Percentiles rank a stretch among this genome's conserved stretches.
Evolutionary conservation across 2,329 filamentous ascomycete species (phyloP).

Genomic region (Clarireedia homoeocarpa): DNA sequence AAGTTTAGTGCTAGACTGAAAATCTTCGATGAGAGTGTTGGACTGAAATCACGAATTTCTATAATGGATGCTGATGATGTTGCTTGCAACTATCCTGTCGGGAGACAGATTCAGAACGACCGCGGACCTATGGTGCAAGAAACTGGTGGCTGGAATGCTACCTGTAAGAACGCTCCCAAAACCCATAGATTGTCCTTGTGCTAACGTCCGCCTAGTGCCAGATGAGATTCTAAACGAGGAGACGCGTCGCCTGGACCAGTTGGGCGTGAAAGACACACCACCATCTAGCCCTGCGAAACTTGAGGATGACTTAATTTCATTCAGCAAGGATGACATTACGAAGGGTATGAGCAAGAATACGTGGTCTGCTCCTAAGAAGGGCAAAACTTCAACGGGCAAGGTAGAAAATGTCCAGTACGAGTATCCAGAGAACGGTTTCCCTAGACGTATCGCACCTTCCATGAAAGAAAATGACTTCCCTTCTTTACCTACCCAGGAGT

Average conservation of each 20-base stretch:
- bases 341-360: constrained; percentile 4
- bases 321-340: not conserved
- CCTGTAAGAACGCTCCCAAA: not conserved
- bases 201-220: not conserved
- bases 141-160: constrained; percentile 3
- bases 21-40: not conserved
- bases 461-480: constrained; percentile 4
- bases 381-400: not conserved
- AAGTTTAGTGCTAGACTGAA: constrained; percentile 3
- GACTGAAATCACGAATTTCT: not conserved
- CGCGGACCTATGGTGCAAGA: not conserved
- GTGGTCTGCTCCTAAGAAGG: constrained; percentile 1
- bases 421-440: not conserved
- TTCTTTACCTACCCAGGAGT: not conserved
- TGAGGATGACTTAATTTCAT: constrained; percentile 12
- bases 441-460: not conserved
- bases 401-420: constrained; percentile 1
- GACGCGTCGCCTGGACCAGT: not conserved
- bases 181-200: not conserved
- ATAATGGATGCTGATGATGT: not conserved
- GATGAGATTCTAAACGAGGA: not conserved
- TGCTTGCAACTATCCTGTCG: not conserved
- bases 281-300: not conserved
- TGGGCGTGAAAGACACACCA: not conserved
- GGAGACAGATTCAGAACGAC: not conserved